phyloP scores from a whole-genome alignment of 2,329 filamentous ascomycete genomes.

The Ascochyta pisi region DNA sequence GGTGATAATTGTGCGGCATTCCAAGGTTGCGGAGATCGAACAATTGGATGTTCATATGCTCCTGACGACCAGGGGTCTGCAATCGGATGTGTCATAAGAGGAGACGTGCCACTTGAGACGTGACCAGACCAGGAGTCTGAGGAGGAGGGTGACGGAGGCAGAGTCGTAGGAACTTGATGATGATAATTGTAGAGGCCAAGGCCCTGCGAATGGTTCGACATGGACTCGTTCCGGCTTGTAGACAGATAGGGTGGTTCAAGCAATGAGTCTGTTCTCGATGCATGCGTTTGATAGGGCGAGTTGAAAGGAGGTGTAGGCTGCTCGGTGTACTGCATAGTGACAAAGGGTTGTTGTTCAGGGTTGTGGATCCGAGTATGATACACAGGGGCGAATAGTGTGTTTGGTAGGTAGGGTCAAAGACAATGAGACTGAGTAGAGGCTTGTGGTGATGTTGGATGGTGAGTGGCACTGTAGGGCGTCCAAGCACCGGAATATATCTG shows the following conservation, averaged over 20 bases:
- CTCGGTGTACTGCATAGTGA: constrained; percentile 37
- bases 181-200: constrained; percentile 46
- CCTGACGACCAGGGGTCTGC: constrained; percentile 43
- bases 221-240: constrained; percentile 40
- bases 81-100: constrained; percentile 38
- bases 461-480: constrained; percentile 33
- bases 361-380: constrained; percentile 10
- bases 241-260: constrained; percentile 47
- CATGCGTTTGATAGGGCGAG: constrained; percentile 46
- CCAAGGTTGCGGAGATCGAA: constrained; percentile 43
- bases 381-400: constrained; percentile 12
- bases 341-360: constrained; percentile 19
- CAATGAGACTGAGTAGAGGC: constrained; percentile 10
- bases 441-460: constrained; percentile 21
- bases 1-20: constrained; percentile 38
- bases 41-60: constrained; percentile 44
- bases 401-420: constrained; percentile 10
- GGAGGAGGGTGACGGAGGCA: constrained; percentile 46
- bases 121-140: constrained; percentile 43
- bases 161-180: constrained; percentile 29
- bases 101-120: constrained; percentile 36
- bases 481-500: constrained; percentile 41
- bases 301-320: constrained; percentile 46
- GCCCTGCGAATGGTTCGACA: constrained; percentile 38
- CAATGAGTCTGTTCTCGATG: constrained; percentile 31